Evolutionary conservation across 306 rosid genomes (phyloP), one percentile per base, ranked within the genome.

Genomic region (Elaeagnus macrophylla): DNA sequence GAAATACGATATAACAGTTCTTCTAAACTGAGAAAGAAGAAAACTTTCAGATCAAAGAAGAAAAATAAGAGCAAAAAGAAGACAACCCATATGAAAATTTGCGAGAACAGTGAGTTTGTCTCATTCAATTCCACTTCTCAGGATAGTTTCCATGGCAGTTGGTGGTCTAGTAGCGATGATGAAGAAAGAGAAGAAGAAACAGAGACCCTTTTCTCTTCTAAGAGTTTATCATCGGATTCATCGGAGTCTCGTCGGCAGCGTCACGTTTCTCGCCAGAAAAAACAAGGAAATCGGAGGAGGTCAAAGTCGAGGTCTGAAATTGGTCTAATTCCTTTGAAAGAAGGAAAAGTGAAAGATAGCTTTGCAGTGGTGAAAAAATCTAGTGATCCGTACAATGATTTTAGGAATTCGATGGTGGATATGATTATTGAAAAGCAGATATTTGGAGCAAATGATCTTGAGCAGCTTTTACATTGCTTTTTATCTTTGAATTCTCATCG

Each of bases 321-420:
- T 76, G 85, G 81, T 48, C 59, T 75, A 41, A 36, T 78, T 5
- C 93, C 91, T 9, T 45, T 84, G 54, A 65, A 67, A 12, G 32
- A 25, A 25, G 97, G 81, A 52, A 86, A 79, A 66, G 96, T 86
- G 39, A 91, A 76, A 68, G 89, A 77, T 54, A 84, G 89, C 46
- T 82, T 91, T n/a, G 96, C 96, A 0, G 89, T 91, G 67, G 96
- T 87, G 81, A 91, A 91, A 80, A 82, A 83, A 18, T 91, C 99
- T 1, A 84, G 85, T 42, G 94, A 91, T 62, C 99, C 99, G 7
- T 81, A 91, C 84, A 82, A 65, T 35, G 99, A 91, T 62, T 91
- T 91, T 53, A 82, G 96, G 66, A 75, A 75, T 0, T 91, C 99
- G 1, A 91, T 91, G 99, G 80, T 91, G 62, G 99, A 91, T 39